phyloP scores from a whole-genome alignment of 106 monocot genomes.

The Apostasia ramifera region DNA sequence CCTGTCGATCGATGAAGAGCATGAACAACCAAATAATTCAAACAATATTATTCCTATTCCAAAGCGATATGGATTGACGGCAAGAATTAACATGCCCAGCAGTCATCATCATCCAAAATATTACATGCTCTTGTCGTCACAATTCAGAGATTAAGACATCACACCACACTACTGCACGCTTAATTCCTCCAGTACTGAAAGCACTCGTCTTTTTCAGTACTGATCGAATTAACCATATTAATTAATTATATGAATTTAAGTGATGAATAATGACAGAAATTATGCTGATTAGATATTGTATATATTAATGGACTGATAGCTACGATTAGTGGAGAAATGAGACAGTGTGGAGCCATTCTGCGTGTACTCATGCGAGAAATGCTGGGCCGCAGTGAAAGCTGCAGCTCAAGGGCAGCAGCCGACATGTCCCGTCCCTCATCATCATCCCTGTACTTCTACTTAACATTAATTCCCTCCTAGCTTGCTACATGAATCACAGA shows the following conservation, averaged over 20 bases:
- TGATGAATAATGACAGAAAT: neutral
- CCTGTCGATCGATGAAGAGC: neutral
- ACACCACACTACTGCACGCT: neutral
- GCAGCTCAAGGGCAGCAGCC: neutral
- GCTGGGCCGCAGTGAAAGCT: neutral
- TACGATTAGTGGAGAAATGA: neutral
- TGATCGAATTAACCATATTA: neutral
- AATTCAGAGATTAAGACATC: neutral
- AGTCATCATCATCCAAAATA: neutral
- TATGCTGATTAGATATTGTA: neutral
- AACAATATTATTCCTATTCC: neutral
- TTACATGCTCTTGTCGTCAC: neutral
- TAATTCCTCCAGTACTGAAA: neutral
- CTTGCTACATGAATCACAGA: neutral
- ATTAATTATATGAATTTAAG: neutral
- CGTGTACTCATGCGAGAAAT: neutral
- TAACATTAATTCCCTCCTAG: no score
- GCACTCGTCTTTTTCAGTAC: no score
- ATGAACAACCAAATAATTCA: neutral
- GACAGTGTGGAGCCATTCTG: neutral
- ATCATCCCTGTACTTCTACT: neutral
- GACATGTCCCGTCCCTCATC: neutral
- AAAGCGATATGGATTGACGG: neutral
- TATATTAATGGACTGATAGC: neutral
- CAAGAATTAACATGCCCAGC: neutral